phyloP scores from a whole-genome alignment of 257 asterid genomes.

The Salvia hispanica region DNA sequence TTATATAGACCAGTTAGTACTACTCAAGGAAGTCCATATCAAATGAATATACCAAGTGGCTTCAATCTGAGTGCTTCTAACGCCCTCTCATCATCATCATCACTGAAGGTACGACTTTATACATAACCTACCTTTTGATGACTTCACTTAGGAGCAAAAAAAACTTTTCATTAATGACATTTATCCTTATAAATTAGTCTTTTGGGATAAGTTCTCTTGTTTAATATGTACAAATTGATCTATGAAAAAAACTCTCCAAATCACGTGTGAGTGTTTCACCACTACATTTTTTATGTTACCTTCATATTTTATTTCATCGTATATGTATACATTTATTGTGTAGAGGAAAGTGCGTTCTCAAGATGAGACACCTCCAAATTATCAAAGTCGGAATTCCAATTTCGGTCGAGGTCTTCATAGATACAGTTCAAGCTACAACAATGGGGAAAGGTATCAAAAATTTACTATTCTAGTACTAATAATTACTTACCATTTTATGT shows the following conservation, averaged over 20 bases:
- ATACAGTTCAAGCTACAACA: not conserved
- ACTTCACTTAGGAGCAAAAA: too few relatives aligned
- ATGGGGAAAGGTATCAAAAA: conserved; percentile 7
- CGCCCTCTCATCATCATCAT: not conserved
- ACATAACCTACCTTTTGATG: too few relatives aligned
- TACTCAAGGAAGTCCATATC: conserved; percentile 15
- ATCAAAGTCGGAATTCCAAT: conserved; percentile 10
- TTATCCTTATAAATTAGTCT: too few relatives aligned
- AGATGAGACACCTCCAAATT: not conserved
- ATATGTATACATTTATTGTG: not conserved
- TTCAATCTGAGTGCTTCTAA: not conserved
- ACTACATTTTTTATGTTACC: not conserved
- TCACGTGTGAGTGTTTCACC: too few relatives aligned
- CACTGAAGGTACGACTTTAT: conserved; percentile 10
- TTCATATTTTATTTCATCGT: not conserved
- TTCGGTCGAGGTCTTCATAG: conserved; percentile 17
- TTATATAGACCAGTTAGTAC: not conserved
- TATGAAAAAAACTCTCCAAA: too few relatives aligned
- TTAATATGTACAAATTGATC: too few relatives aligned
- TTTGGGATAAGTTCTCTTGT: too few relatives aligned
- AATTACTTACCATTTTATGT: too few relatives aligned
- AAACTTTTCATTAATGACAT: too few relatives aligned
- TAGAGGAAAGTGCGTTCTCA: conserved; percentile 26
- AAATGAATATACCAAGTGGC: not conserved
- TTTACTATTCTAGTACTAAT: not conserved